Conservation (phyloP, 2,329 filamentous ascomycete species). For the Epichloe hybrida region DNA sequence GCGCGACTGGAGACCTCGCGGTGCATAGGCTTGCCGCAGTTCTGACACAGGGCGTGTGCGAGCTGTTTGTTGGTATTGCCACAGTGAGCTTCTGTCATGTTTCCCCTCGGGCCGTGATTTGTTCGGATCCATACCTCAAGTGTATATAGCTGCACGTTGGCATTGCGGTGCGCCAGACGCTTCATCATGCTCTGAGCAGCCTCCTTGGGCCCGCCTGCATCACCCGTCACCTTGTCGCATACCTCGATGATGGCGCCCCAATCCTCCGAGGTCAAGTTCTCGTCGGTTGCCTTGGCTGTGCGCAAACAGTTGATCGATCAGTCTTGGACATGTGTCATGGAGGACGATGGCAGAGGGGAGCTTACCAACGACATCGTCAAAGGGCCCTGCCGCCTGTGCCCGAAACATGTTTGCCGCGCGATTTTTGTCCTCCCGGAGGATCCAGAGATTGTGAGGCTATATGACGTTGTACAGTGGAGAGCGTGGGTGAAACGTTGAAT, state of each 20-base stretch:
- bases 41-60: conserved; percentile 81
- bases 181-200: conserved; percentile 85
- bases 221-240: conserved; percentile 43
- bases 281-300: conserved; percentile 71
- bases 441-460: no score
- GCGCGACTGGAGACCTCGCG: conserved; percentile 80
- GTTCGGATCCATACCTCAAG: conserved; percentile 50
- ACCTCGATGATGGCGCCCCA: conserved; percentile 53
- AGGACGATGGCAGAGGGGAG: conserved; percentile 6
- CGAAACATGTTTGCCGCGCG: conserved; percentile 37
- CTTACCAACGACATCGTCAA: conserved; percentile 47
- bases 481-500: neutral
- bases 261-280: conserved; percentile 82
- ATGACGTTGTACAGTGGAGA: conserved; percentile 6
- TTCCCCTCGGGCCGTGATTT: no score
- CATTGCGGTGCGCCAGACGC: conserved; percentile 81
- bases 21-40: conserved; percentile 77
- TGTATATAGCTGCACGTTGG: conserved; percentile 91
- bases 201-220: conserved; percentile 57
- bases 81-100: neutral
- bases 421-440: neutral
- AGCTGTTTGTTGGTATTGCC: conserved; percentile 31
- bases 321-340: neutral
- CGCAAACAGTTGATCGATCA: neutral
- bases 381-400: conserved; percentile 42